Evolutionary conservation across 306 rosid genomes (phyloP).

Genomic region (Cicer arietinum): DNA sequence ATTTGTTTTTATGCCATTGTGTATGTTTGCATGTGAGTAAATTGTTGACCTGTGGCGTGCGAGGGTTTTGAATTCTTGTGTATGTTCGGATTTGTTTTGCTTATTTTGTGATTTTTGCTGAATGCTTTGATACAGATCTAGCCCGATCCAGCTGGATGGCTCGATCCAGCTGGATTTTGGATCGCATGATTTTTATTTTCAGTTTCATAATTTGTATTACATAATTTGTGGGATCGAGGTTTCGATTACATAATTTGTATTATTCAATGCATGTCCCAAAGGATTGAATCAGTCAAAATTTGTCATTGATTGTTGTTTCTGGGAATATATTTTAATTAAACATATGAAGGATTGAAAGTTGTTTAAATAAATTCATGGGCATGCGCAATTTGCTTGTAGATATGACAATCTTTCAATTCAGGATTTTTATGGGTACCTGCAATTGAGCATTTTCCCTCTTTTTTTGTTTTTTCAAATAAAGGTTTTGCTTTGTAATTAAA

Average conservation of each 20-base stretch:
- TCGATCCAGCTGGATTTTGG: not conserved
- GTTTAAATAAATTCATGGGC: not conserved
- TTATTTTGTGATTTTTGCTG: not conserved
- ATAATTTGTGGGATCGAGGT: no score
- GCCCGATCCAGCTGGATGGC: not conserved
- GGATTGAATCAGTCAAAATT: not conserved
- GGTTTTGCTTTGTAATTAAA: not conserved
- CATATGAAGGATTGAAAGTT: not conserved
- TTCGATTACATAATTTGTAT: not conserved
- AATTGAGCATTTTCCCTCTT: not conserved
- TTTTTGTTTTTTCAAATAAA: no score
- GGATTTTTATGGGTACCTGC: not conserved
- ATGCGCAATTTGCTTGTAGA: not conserved
- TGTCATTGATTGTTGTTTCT: not conserved
- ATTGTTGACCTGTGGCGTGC: not conserved
- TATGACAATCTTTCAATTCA: not conserved
- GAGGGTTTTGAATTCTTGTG: constrained; percentile 19
- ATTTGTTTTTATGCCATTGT: not conserved
- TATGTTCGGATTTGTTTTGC: constrained; percentile 6
- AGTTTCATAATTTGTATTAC: not conserved
- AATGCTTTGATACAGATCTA: not conserved
- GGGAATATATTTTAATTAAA: not conserved
- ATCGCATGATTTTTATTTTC: not conserved
- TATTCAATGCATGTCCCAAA: constrained; percentile 12
- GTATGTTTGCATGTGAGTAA: not conserved